Percentiles rank a stretch among this genome's conserved stretches.
These are phyloP conservation scores for Botrytis cinerea DNA, from an alignment of 2,329 filamentous ascomycete species.

Conservation along the genomic window DNA sequence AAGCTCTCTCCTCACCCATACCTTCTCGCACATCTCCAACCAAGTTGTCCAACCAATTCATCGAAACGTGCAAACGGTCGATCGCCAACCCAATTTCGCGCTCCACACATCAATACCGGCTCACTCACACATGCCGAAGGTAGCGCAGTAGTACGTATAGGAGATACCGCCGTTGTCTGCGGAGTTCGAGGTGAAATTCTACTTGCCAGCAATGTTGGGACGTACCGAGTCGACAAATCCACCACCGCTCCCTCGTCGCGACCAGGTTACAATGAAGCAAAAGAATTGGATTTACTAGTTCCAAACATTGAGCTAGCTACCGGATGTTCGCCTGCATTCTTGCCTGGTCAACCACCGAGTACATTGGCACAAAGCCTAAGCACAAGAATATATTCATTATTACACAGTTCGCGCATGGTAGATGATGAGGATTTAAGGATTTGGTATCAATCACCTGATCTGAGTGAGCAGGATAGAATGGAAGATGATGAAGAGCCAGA, in stretches of 20 bases:
- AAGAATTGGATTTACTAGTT: constrained; percentile 73
- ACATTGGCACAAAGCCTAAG: constrained; percentile 79
- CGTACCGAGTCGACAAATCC: constrained; percentile 53
- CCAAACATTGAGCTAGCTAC: constrained; percentile 93
- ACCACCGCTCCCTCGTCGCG: constrained; percentile 42
- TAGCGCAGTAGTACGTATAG: constrained; percentile 82
- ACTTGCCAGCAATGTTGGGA: constrained; percentile 70
- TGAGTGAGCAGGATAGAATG: constrained; percentile 49
- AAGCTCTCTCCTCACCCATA: constrained; percentile 88
- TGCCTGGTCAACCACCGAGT: constrained; percentile 80
- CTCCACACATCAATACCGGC: constrained; percentile 75
- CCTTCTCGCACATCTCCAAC: constrained; percentile 83
- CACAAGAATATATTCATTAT: constrained; percentile 73
- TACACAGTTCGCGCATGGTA: constrained; percentile 71
- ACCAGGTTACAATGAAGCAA: constrained; percentile 48
- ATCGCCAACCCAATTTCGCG: constrained; percentile 65
- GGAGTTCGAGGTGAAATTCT: constrained; percentile 87
- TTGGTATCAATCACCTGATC: constrained; percentile 57
- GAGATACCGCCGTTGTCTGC: constrained; percentile 93
- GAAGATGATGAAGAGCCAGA: constrained; percentile 42
- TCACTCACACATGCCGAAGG: constrained; percentile 89
- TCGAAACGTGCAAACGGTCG: constrained; percentile 82
- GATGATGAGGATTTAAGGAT: constrained; percentile 70
- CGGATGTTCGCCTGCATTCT: constrained; percentile 80
- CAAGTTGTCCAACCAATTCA: constrained; percentile 51